Evolutionary conservation across 2,329 filamentous ascomycete genomes (phyloP), one percentile per base, ranked within the genome.

Genomic region (Sphaerulina populicola): DNA sequence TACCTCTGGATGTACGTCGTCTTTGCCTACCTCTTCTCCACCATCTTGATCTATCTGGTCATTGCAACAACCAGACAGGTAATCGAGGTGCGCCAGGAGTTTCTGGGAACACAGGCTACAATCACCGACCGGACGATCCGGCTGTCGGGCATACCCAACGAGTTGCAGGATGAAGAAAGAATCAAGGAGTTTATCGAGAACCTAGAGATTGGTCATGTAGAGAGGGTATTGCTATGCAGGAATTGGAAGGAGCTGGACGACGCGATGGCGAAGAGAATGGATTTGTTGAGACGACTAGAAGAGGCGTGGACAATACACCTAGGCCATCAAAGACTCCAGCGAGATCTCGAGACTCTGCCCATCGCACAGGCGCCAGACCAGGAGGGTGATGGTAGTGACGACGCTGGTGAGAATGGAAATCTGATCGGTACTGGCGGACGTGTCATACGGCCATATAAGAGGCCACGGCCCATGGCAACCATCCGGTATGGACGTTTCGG

Each of bases 1-100:
- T 95, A 90, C 62, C 72, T 96, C 1, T 96, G 91, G 89, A 86
- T 91, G 63, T 96, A 97, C 64, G 79, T 95, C 11, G 75, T 86
- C n/a, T 98, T 98, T 62, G 87, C 89, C 1, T 98, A 96, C 72
- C 77, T 97, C 45, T 98, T 97, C 68, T 91, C 85, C 5, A 80
- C 75, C 1, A 71, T 97, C 38, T 86, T 87, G 0, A 73, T 96
- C 10, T 94, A 90, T 66, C 79, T 91, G 60, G 82, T 97, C 62
- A 81, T 91, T 52, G 78, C 78, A 38, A 85, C 95, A 69, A 97
- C 93, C 0, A 81, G 85, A 59, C 85, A 82, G 53, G 85, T 98
- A 47, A 94, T 97, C 57, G 80, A 83, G 51, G 79, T 91, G 29
- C 78, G 93, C 21, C 93, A 98, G 68, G 82, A 89, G 52, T 98